phyloP scores from a whole-genome alignment of 345 rosid species.

The Eucalyptus victrix region DNA sequence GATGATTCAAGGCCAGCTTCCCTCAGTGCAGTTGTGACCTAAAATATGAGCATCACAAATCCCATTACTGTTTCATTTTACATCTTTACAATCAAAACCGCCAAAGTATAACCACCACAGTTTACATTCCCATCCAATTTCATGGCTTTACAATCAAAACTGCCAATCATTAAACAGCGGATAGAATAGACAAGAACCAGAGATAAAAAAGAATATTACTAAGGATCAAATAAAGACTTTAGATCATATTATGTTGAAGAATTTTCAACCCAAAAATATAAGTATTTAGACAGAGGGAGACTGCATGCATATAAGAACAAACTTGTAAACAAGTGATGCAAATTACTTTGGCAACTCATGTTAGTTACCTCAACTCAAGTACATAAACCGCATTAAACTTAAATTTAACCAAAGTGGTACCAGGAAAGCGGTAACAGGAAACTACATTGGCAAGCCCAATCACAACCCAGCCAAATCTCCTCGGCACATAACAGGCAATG shows the following conservation, averaged over 20 bases:
- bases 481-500: not conserved
- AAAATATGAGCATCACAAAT: not conserved
- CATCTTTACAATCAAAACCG: not conserved
- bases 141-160: not conserved
- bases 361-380: not conserved
- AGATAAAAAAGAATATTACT: not conserved
- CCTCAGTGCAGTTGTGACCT: constrained; percentile 58
- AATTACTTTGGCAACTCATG: not conserved
- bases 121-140: not conserved
- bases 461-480: not conserved
- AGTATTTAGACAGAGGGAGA: not conserved
- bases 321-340: not conserved
- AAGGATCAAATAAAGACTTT: not conserved
- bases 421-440: not conserved
- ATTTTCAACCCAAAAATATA: not conserved
- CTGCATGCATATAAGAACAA: not conserved
- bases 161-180: not conserved
- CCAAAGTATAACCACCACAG: not conserved
- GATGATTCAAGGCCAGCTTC: constrained; percentile 81
- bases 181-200: not conserved
- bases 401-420: not conserved
- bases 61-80: not conserved
- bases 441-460: not conserved
- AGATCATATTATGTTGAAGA: not conserved
- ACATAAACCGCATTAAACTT: not conserved